Evolutionary conservation across 768 basidiomycete species (phyloP).

Genomic region (Hygrocybe punicea): DNA sequence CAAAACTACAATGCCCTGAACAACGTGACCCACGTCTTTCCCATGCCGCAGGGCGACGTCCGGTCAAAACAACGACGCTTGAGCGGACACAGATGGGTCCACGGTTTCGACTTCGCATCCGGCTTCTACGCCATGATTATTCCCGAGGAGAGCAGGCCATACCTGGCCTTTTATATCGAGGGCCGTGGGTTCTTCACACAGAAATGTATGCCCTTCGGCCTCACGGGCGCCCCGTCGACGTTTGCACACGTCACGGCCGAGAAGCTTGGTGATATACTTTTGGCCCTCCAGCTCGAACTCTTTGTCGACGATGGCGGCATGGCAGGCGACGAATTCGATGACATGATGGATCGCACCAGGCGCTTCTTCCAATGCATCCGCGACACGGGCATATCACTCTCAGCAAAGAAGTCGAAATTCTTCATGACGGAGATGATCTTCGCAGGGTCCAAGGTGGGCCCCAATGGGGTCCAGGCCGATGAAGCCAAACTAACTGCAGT

Average conservation of each 20-base stretch:
- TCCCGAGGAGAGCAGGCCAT: no score
- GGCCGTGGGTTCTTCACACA: no score
- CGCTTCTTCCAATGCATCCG: slow-evolving; percentile 27
- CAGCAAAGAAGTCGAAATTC: slow-evolving; percentile 33
- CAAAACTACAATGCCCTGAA: slow-evolving; percentile 39
- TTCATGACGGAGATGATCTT: slow-evolving; percentile 39
- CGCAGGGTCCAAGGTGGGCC: slow-evolving; percentile 33
- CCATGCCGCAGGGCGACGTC: no score
- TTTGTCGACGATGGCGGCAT: slow-evolving; percentile 42
- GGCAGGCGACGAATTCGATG: slow-evolving; percentile 32
- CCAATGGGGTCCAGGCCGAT: no score
- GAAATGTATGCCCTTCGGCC: no score
- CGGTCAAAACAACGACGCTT: no score
- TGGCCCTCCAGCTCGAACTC: slow-evolving; percentile 23
- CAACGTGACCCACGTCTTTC: slow-evolving; percentile 1
- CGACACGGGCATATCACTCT: slow-evolving; percentile 32
- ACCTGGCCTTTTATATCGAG: no score
- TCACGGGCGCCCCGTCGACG: no score
- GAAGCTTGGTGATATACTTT: slow-evolving; percentile 23
- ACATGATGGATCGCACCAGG: slow-evolving; percentile 22
- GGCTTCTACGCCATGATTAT: no score
- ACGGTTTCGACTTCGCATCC: no score
- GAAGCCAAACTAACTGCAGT: slow-evolving; percentile 37
- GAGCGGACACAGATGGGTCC: no score
- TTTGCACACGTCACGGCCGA: slow-evolving; percentile 12